Percentiles rank a stretch among this genome's conserved stretches.
These are phyloP conservation scores for Ocimum tenuiflorum DNA, from an alignment of 257 asterid genomes.

Conservation along the genomic window DNA sequence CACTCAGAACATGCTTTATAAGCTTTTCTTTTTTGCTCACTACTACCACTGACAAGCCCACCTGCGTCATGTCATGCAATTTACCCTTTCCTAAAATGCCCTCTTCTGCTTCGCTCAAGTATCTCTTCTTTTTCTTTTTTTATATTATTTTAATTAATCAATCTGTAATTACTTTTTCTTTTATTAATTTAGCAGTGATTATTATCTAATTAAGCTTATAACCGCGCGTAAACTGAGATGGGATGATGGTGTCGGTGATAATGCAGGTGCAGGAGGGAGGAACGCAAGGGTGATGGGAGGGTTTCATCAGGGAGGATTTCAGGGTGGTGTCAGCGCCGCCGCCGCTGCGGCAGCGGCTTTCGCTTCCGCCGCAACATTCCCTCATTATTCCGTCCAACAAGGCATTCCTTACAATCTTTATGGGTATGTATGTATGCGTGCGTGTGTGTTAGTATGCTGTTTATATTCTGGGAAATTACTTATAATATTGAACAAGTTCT, in stretches of 20 bases:
- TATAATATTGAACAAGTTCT: too few relatives aligned
- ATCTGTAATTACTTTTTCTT: background rate
- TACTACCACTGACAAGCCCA: conserved; percentile 4
- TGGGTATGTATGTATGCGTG: conserved; percentile 72
- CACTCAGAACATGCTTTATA: conserved; percentile 38
- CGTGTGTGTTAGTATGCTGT: too few relatives aligned
- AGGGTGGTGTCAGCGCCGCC: conserved; percentile 26
- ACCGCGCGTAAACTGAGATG: background rate
- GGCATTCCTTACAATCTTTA: conserved; percentile 89
- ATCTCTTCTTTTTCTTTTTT: background rate
- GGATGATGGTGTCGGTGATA: background rate
- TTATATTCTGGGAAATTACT: too few relatives aligned
- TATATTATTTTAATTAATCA: background rate
- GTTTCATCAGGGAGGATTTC: conserved; percentile 49
- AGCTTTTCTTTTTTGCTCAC: conserved; percentile 32
- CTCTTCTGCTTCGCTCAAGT: background rate
- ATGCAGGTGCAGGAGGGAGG: conserved; percentile 55
- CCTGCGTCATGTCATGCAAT: background rate
- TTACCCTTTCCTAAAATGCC: background rate
- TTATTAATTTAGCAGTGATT: background rate
- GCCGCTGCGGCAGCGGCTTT: conserved; percentile 48
- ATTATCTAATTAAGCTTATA: background rate
- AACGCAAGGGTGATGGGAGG: conserved; percentile 62
- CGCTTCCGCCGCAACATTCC: conserved; percentile 68
- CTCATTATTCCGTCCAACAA: conserved; percentile 90